Percentiles rank a stretch among this genome's conserved stretches.
Evolutionary conservation across 495 filamentous ascomycete genomes (phyloP).

Genomic region (Tuber aestivum): DNA sequence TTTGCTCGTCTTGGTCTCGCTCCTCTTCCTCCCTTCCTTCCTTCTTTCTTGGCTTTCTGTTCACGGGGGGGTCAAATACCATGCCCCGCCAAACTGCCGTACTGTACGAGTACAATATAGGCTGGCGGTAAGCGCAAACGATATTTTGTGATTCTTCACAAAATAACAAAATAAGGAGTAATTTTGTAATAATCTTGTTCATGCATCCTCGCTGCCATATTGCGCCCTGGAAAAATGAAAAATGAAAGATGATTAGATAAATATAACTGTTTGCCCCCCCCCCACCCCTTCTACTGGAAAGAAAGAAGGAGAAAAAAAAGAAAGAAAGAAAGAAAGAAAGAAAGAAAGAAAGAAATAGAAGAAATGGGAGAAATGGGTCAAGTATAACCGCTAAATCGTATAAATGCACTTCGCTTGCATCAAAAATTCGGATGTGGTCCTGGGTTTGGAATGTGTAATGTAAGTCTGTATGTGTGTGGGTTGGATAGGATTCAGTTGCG

Average conservation of each 20-base stretch:
- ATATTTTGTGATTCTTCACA: neutral
- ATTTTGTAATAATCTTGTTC: neutral
- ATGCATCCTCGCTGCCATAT: neutral
- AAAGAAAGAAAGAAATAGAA: slow-evolving; percentile 1
- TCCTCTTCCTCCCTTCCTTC: neutral
- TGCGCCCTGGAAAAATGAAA: neutral
- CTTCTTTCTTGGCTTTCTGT: neutral
- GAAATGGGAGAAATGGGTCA: neutral
- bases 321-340: neutral
- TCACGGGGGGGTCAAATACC: neutral
- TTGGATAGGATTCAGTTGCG: neutral
- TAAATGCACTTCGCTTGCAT: neutral
- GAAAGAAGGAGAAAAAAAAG: neutral
- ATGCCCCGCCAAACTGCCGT: neutral
- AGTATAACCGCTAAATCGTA: neutral
- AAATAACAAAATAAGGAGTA: too few species aligned
- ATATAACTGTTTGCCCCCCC: neutral
- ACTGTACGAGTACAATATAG: too few species aligned
- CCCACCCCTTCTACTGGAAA: neutral
- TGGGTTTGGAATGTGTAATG: neutral
- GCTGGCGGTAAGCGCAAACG: neutral
- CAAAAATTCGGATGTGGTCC: neutral
- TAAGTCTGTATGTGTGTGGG: neutral
- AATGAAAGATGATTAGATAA: neutral
- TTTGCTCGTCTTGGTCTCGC: neutral